Evolutionary conservation across 495 filamentous ascomycete species (phyloP), one percentile per base, ranked within the genome.

Genomic region (Glutinoglossum americanum): DNA sequence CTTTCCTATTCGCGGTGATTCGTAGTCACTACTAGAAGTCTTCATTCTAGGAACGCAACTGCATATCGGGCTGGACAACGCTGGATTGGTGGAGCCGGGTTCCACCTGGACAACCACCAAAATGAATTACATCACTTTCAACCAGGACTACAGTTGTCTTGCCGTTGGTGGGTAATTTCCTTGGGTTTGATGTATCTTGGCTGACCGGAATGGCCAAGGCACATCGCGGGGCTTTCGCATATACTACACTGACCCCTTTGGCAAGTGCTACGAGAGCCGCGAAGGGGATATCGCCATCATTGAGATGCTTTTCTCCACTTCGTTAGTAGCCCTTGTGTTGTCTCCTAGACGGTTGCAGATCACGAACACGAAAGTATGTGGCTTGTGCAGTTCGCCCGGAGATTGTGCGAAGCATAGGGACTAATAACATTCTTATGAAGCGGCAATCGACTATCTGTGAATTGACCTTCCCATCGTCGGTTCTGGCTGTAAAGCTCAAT

Each of bases 231-330:
- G 92, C 60, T 96, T 94, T 69, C 85, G 89, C 56, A 85, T 94
- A 59, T 98, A 94, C 70, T 89, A 87, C 61, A 95, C 89, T 41
- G 93, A 97, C 59, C 90, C 89, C 1, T 97, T 96, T 67, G 79
- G 80, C 62, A 94, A 94, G 70, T 84, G 87, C 67, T 95, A 87
- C 71, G 88, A 89, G 65, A 89, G 85, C 62, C 84, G 87, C 60
- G 87, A 96, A 60, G 88, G 87, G 19, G 90, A 96, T 66, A 87
- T 96, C 49, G 83, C 88, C 39, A 84, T 95, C 57, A 80, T 98
- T 66, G 93, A 97, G 74, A 96, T 95, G 90, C 81, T 98, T 59
- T 98, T 98, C 67, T 96, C 92, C 45, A 98, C 92, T 48, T 98
- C 92, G n/a, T 76, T 98, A 48, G 89, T 98, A 19, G 92, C 92